Evolutionary conservation across 108 stramenopile species (phyloP), one percentile per base, ranked within the genome.

Genomic region (Cyclotella cryptica): DNA sequence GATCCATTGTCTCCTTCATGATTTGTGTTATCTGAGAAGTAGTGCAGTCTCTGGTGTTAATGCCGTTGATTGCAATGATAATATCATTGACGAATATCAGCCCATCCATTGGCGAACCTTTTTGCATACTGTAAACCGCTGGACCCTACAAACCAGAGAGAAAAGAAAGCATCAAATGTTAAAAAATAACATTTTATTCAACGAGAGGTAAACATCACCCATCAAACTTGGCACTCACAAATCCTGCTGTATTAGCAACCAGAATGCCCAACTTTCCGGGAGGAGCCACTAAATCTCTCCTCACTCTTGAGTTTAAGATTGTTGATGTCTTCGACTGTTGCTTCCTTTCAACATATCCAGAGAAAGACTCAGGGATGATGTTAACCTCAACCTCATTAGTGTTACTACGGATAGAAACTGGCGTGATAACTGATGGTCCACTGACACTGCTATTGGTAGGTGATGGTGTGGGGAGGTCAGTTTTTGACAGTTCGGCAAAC

Each of bases 21-120:
- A 91, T 74, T 57, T 88, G 82, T 73, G 89, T 93, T 12, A 93
- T 84, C 26, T 89, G 77, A 46, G 90, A 90, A 4, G 92, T 92
- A 21, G 80, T 87, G 42, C 49, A 92, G 0, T 91, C 63, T 46
- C 90, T 54, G 13, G 94, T 95, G 71, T 93, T 88, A 28, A 88
- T 67, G 68, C 85, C 85, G 83, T 95, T 88, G 0, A 95, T 85
- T 19, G 90, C 85, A 49, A 95, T 80, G 53, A 95, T 95, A 45
- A 93, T 58, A 45, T 95, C 94, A 13, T 89, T 89, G 19, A 87
- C 88, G 66, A 87, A 89, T 0, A 93, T 70, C 41, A 92, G 78
- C 0, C 94, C 94, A 47, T 85, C 83, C 47, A 95, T 77, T 29
- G 88, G 84, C 28, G 90, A 92, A 41, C 88, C 91, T 3, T 72